Percentiles rank a stretch among this genome's conserved stretches.
phyloP scores from a whole-genome alignment of 2,329 filamentous ascomycete species.

The Fusarium sacchari region DNA sequence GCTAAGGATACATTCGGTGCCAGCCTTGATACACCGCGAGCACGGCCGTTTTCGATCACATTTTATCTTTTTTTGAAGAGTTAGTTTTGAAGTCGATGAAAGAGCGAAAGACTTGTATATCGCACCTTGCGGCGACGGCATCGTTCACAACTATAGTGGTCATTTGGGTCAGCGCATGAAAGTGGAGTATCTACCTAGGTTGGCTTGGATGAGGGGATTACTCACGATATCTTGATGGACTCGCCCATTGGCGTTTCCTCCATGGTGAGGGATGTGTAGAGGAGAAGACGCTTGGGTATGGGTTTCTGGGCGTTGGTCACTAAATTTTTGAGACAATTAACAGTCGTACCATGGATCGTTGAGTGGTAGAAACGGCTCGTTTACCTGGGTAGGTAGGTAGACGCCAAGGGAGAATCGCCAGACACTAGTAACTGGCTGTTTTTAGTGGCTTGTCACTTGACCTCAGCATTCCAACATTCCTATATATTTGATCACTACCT shows the following conservation, averaged over 20 bases:
- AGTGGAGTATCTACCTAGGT: no score
- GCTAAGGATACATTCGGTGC: slow-evolving; percentile 52
- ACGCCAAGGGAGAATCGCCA: slow-evolving; percentile 23
- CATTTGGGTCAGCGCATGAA: slow-evolving; percentile 12
- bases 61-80: slow-evolving; percentile 57
- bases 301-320: background rate
- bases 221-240: slow-evolving; percentile 52
- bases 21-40: slow-evolving; percentile 57
- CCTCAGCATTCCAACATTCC: background rate
- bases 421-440: background rate
- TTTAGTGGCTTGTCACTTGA: slow-evolving; percentile 34
- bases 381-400: no score
- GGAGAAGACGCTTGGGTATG: background rate
- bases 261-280: slow-evolving; percentile 29
- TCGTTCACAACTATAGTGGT: slow-evolving; percentile 52
- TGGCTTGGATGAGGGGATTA: slow-evolving; percentile 23
- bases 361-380: slow-evolving; percentile 18
- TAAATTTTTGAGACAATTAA: background rate
- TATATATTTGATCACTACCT: background rate
- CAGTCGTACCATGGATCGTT: background rate
- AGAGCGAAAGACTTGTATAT: background rate
- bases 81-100: background rate
- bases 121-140: slow-evolving; percentile 56
- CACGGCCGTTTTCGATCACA: slow-evolving; percentile 63
- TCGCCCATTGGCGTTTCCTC: slow-evolving; percentile 50